These are phyloP conservation scores for Thalassia testudinum DNA, from an alignment of 116 monocot species.

Conservation along the genomic window DNA sequence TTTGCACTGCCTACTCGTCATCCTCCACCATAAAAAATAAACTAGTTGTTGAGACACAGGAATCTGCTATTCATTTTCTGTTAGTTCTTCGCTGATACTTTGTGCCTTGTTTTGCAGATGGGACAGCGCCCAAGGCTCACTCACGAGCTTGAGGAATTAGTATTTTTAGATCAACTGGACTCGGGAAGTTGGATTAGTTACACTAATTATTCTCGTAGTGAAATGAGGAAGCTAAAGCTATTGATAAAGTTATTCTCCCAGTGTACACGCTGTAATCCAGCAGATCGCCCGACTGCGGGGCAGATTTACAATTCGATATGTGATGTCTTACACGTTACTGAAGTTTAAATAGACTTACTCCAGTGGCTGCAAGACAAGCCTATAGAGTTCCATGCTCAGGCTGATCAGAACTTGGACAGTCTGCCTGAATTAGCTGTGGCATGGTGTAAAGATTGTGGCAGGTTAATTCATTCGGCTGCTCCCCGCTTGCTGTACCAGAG, in stretches of 20 bases:
- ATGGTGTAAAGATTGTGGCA: too few species aligned
- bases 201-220: conserved; percentile 12
- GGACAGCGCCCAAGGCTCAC: conserved; percentile 55
- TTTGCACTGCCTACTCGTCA: too few species aligned
- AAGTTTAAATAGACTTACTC: too few species aligned
- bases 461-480: too few species aligned
- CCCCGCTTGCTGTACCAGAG: too few species aligned
- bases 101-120: conserved; percentile 19
- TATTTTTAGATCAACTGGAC: too few species aligned
- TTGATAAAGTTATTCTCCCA: conserved; percentile 49
- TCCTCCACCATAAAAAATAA: too few species aligned
- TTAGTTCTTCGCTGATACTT: not conserved
- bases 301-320: conserved; percentile 24
- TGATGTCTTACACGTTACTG: conserved; percentile 1
- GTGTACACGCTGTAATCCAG: conserved; percentile 44
- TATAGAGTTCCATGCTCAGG: too few species aligned
- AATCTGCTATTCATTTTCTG: not conserved
- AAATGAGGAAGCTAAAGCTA: conserved; percentile 22
- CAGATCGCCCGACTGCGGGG: conserved; percentile 52
- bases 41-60: not conserved
- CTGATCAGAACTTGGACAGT: too few species aligned
- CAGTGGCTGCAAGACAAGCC: too few species aligned
- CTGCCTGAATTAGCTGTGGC: too few species aligned
- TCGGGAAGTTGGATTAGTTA: too few species aligned
- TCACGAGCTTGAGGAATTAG: conserved; percentile 36